Conservation (phyloP, 2,329 filamentous ascomycete genomes). For the Aspergillus sp. region DNA sequence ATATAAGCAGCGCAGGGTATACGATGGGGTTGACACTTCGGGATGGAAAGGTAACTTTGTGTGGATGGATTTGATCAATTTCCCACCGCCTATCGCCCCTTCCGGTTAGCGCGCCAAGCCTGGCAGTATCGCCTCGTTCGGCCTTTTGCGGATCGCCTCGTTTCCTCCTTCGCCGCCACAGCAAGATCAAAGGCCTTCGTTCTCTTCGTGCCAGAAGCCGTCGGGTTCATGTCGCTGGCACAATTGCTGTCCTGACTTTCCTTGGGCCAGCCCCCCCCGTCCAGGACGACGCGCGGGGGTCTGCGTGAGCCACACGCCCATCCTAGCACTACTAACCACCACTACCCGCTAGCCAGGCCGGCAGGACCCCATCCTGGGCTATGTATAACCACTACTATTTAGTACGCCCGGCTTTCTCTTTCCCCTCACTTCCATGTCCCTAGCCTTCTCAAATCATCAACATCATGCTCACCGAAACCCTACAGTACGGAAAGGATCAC, state of each 20-base stretch:
- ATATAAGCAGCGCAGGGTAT: conserved; percentile 22
- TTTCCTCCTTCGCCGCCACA: too few species aligned
- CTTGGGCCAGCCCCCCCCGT: too few species aligned
- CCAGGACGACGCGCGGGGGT: too few species aligned
- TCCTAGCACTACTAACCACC: neutral
- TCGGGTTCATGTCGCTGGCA: neutral
- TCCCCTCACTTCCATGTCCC: neutral
- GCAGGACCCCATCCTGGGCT: neutral
- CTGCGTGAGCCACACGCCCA: neutral
- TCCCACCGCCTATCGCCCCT: conserved; percentile 25
- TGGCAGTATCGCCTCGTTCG: neutral
- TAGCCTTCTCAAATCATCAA: neutral
- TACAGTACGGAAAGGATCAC: conserved; percentile 29
- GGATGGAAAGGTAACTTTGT: conserved; percentile 25
- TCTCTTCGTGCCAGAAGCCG: neutral
- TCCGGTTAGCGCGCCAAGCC: conserved; percentile 29
- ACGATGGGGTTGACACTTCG: conserved; percentile 17
- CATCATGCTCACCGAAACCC: conserved; percentile 16
- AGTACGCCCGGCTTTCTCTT: neutral
- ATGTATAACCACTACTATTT: neutral
- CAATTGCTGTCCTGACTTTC: neutral
- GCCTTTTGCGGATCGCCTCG: neutral
- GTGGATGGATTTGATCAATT: conserved; percentile 33
- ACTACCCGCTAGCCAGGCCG: neutral
- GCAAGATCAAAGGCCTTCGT: too few species aligned